Conservation (phyloP, 495 filamentous ascomycete genomes). For the Rhizodiscina lignyota region DNA sequence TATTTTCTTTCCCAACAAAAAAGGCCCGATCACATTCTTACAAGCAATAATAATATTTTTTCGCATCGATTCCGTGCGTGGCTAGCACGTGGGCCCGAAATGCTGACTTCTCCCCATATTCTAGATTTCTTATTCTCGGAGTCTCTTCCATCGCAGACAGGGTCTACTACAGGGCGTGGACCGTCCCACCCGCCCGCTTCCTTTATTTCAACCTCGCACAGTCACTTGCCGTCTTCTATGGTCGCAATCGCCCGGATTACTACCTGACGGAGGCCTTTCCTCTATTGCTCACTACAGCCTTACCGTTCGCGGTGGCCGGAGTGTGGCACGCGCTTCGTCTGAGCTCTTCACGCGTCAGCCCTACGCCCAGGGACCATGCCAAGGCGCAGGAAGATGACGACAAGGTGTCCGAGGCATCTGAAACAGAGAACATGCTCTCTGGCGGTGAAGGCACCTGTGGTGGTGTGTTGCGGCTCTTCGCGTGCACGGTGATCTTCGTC, state of each 20-base stretch:
- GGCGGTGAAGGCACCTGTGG: not conserved
- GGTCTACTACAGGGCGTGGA: slow-evolving; percentile 72
- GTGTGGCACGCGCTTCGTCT: slow-evolving; percentile 35
- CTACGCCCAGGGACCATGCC: not conserved
- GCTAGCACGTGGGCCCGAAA: no score
- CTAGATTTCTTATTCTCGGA: slow-evolving; percentile 36
- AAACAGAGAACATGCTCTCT: slow-evolving; percentile 2
- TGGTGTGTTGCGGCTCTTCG: slow-evolving; percentile 21
- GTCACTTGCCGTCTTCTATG: slow-evolving; percentile 80
- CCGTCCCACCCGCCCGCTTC: slow-evolving; percentile 78
- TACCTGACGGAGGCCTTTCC: slow-evolving; percentile 83
- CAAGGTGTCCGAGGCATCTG: slow-evolving; percentile 1
- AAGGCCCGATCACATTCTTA: no score
- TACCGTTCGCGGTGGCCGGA: slow-evolving; percentile 57
- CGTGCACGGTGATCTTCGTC: slow-evolving; percentile 41
- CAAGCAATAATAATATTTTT: no score
- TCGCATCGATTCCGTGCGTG: no score
- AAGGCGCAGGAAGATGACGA: not conserved
- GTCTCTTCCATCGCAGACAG: slow-evolving; percentile 56
- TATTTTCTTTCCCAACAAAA: no score
- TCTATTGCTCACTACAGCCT: slow-evolving; percentile 65
- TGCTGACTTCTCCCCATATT: no score
- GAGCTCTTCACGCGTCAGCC: not conserved
- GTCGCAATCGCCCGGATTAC: slow-evolving; percentile 82
- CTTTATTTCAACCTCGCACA: slow-evolving; percentile 85